A percentile compares a stretch with the other conserved stretches of the same genome.
These are phyloP conservation scores for Thelonectria blattea DNA, from an alignment of 2,329 filamentous ascomycete species.

Conservation along the genomic window DNA sequence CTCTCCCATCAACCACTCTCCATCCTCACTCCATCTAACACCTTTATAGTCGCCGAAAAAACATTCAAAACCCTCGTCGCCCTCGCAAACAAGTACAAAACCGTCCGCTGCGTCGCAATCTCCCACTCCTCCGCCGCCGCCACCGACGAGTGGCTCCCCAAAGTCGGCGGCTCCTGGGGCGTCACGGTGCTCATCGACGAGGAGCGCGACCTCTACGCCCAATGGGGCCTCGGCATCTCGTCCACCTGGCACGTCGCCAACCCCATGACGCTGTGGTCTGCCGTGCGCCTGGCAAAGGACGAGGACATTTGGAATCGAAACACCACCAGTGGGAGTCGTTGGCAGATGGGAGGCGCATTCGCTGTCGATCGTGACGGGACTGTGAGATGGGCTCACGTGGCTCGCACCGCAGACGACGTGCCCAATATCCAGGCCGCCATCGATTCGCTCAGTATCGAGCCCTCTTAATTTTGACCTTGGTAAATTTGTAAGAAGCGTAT, in stretches of 20 bases:
- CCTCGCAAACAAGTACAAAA: slow-evolving; percentile 55
- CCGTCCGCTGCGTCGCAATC: slow-evolving; percentile 64
- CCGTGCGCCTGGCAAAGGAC: slow-evolving; percentile 61
- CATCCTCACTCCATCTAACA: background rate
- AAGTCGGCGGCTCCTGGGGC: slow-evolving; percentile 62
- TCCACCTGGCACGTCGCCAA: slow-evolving; percentile 68
- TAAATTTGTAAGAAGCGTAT: slow-evolving; percentile 32
- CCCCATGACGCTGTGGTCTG: slow-evolving; percentile 62
- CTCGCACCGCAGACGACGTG: slow-evolving; percentile 41
- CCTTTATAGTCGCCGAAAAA: slow-evolving; percentile 70
- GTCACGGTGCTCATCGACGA: slow-evolving; percentile 66
- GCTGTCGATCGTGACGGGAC: slow-evolving; percentile 48
- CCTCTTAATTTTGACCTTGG: background rate
- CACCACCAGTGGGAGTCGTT: slow-evolving; percentile 69
- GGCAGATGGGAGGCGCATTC: slow-evolving; percentile 73
- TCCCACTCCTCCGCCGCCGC: slow-evolving; percentile 62
- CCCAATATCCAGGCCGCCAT: slow-evolving; percentile 40
- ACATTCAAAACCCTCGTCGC: slow-evolving; percentile 62
- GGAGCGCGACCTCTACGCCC: slow-evolving; percentile 64
- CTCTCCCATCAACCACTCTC: too few species aligned
- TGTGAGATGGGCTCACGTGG: slow-evolving; percentile 41
- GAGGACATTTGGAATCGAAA: slow-evolving; percentile 71
- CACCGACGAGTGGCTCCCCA: slow-evolving; percentile 64
- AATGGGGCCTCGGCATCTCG: slow-evolving; percentile 69
- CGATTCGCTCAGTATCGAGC: slow-evolving; percentile 33